These are phyloP conservation scores for Fusarium redolens DNA, from an alignment of 2,329 filamentous ascomycete genomes.

Conservation along the genomic window DNA sequence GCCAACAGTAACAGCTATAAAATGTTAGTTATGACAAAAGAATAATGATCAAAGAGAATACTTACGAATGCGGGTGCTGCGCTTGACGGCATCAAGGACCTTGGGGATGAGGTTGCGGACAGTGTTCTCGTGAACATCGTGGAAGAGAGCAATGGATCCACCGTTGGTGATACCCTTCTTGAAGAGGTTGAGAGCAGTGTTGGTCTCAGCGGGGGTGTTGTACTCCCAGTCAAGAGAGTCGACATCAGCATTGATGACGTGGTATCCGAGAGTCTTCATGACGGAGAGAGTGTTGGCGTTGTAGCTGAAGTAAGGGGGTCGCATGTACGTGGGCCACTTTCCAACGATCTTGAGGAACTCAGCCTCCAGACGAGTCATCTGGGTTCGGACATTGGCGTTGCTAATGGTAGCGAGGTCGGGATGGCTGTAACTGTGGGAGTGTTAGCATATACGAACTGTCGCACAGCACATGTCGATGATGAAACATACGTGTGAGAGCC, in stretches of 20 bases:
- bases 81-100: slow-evolving; percentile 22
- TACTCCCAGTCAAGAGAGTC: slow-evolving; percentile 67
- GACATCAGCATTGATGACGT: slow-evolving; percentile 64
- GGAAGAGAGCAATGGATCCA: slow-evolving; percentile 60
- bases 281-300: slow-evolving; percentile 45
- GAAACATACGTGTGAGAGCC: slow-evolving; percentile 51
- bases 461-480: not conserved
- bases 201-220: slow-evolving; percentile 33
- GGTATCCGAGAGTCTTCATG: slow-evolving; percentile 57
- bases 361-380: slow-evolving; percentile 53
- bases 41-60: not conserved
- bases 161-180: slow-evolving; percentile 41
- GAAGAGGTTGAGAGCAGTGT: slow-evolving; percentile 43
- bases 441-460: slow-evolving; percentile 11
- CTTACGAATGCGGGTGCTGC: slow-evolving; percentile 28
- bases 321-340: slow-evolving; percentile 51
- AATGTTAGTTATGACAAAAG: slow-evolving; percentile 21
- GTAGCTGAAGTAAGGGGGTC: slow-evolving; percentile 53
- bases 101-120: slow-evolving; percentile 39
- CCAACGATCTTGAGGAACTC: slow-evolving; percentile 49
- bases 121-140: slow-evolving; percentile 58
- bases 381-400: slow-evolving; percentile 38
- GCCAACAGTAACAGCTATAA: slow-evolving; percentile 46
- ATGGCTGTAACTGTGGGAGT: slow-evolving; percentile 55
- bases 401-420: slow-evolving; percentile 48